These are phyloP conservation scores for Agrostemma githago DNA, from an alignment of 148 eudicot genomes.

Conservation along the genomic window DNA sequence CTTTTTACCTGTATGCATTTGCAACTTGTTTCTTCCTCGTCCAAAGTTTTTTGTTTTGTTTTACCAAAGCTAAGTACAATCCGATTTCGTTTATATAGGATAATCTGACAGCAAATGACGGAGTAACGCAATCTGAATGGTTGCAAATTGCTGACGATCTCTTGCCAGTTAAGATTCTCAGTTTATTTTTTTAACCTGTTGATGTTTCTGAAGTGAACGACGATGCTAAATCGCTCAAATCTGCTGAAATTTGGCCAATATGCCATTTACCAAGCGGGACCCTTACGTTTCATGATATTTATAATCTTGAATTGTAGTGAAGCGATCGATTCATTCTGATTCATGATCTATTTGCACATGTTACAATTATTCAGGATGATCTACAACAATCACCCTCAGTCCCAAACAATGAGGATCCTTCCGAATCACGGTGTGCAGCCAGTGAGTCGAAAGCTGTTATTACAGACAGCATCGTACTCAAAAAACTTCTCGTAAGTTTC, in stretches of 20 bases:
- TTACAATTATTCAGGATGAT: conserved; percentile 11
- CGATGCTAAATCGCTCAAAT: not conserved
- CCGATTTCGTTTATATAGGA: not conserved
- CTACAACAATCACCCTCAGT: conserved; percentile 4
- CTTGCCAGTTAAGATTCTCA: conserved; percentile 7
- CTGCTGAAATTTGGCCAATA: no score
- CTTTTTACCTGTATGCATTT: conserved; percentile 9
- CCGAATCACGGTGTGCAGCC: conserved; percentile 1
- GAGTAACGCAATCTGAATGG: not conserved
- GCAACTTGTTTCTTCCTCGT: not conserved
- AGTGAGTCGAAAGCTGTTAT: conserved; percentile 13
- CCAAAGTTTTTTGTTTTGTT: not conserved
- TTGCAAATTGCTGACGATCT: conserved; percentile 12
- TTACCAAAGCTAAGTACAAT: not conserved
- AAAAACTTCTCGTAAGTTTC: conserved; percentile 36
- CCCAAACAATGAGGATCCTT: conserved; percentile 3
- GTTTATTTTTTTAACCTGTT: not conserved
- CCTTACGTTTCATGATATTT: not conserved
- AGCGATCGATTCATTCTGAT: not conserved
- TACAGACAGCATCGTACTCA: conserved; percentile 22
- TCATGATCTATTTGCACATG: not conserved
- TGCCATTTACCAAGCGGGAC: no score
- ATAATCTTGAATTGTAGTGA: not conserved
- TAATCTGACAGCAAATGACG: conserved; percentile 7
- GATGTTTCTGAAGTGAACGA: not conserved